These are phyloP conservation scores for Simplicillium aogashimaense DNA, from an alignment of 2,329 filamentous ascomycete genomes.

Conservation along the genomic window DNA sequence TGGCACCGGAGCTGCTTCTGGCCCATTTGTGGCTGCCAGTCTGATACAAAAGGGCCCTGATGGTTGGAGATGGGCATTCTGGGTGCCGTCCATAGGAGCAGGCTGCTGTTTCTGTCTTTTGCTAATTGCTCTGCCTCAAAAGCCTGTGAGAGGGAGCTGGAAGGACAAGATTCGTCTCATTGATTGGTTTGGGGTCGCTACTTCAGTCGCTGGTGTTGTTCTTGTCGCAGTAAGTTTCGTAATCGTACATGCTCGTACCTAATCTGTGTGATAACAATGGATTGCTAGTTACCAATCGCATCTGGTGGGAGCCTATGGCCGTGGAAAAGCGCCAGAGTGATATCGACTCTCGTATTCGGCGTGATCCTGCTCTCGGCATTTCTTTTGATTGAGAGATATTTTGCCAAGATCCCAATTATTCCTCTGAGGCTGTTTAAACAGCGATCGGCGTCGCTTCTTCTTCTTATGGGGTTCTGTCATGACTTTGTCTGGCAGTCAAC, in stretches of 20 bases:
- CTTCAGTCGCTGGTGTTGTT: neutral
- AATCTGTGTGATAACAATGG: neutral
- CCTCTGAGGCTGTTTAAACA: neutral
- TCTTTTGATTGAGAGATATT: neutral
- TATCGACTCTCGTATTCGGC: neutral
- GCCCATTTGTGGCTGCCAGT: conserved; percentile 1
- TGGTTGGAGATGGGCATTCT: neutral
- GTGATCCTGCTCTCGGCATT: neutral
- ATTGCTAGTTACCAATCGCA: neutral
- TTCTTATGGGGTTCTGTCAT: conserved; percentile 2
- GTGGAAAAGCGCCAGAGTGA: neutral
- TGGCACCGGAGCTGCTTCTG: neutral
- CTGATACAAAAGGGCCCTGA: neutral
- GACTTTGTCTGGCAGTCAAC: neutral
- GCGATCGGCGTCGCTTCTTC: conserved; percentile 1
- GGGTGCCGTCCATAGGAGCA: neutral
- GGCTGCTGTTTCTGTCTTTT: neutral
- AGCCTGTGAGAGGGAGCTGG: neutral
- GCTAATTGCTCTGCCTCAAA: neutral
- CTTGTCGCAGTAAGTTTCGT: neutral
- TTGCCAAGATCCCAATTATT: conserved; percentile 2
- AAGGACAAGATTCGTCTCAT: neutral
- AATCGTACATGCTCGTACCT: neutral
- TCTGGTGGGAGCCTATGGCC: neutral
- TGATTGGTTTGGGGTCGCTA: conserved; percentile 1